Evolutionary conservation across 2,329 filamentous ascomycete genomes (phyloP).

Genomic region (Fusarium sp.): DNA sequence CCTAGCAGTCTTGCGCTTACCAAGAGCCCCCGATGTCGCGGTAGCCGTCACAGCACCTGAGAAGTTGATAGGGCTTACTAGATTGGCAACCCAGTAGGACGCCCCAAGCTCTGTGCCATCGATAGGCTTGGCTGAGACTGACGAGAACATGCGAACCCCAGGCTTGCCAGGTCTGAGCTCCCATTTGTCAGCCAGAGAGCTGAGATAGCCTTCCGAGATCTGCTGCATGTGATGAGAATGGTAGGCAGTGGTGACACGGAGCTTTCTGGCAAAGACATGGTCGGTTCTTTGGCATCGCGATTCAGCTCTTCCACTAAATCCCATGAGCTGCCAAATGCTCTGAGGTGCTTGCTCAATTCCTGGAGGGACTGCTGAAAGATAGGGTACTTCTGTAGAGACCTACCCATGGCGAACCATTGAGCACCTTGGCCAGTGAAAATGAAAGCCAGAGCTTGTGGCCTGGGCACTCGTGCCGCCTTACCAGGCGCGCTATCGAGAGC

Average conservation of each 20-base stretch:
- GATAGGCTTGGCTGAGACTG: no score
- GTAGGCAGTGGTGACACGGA: constrained; percentile 58
- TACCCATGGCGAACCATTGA: constrained; percentile 22
- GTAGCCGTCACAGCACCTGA: constrained; percentile 42
- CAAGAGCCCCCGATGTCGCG: constrained; percentile 1
- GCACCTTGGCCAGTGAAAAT: constrained; percentile 32
- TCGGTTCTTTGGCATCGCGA: no score
- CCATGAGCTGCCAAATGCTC: no score
- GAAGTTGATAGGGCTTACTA: constrained; percentile 54
- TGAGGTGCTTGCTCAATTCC: no score
- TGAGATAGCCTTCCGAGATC: constrained; percentile 8
- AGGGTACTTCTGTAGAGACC: constrained; percentile 5
- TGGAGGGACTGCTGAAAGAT: background rate
- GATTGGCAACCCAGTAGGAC: constrained; percentile 59
- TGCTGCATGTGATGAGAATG: constrained; percentile 59
- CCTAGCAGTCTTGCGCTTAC: background rate
- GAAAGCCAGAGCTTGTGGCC: no score
- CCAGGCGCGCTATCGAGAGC: no score
- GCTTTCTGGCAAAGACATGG: constrained; percentile 33
- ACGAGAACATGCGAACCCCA: no score
- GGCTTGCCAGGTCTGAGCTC: no score
- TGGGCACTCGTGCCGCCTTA: no score
- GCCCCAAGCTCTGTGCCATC: no score
- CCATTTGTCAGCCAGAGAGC: no score
- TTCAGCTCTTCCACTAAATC: no score